Evolutionary conservation across 2,329 filamentous ascomycete genomes (phyloP).

Genomic region (Chrysoporthe austroafricana): DNA sequence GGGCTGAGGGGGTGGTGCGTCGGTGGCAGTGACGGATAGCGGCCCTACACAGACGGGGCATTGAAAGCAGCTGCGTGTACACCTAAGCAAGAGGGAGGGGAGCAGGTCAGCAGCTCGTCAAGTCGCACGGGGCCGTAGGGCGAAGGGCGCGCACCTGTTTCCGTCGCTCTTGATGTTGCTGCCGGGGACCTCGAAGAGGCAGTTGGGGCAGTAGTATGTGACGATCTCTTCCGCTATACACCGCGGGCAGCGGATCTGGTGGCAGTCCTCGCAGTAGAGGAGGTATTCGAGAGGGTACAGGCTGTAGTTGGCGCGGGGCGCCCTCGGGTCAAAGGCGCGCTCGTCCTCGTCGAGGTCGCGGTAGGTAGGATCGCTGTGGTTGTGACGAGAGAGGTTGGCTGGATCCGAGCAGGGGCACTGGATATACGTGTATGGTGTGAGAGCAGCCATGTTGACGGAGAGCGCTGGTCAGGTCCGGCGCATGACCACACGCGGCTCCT

Average conservation of each 20-base stretch:
- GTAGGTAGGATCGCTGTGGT: constrained; percentile 34
- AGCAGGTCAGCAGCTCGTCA: constrained; percentile 7
- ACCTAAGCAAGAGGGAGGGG: constrained; percentile 55
- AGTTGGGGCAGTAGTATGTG: constrained; percentile 93
- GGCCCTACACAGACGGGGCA: constrained; percentile 88
- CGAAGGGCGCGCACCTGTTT: constrained; percentile 68
- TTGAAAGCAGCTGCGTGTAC: constrained; percentile 92
- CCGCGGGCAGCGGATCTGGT: constrained; percentile 90
- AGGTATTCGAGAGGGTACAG: constrained; percentile 92
- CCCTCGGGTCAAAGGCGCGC: constrained; percentile 82
- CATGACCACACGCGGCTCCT: neutral
- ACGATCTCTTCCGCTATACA: constrained; percentile 94
- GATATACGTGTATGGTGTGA: constrained; percentile 67
- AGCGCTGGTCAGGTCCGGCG: neutral
- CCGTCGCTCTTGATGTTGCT: constrained; percentile 91
- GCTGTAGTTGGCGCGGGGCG: constrained; percentile 84
- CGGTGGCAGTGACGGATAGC: constrained; percentile 73
- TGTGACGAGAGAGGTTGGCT: constrained; percentile 37
- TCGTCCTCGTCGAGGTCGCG: constrained; percentile 68
- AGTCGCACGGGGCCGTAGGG: too few species aligned
- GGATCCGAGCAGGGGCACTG: constrained; percentile 67
- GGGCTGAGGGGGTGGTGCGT: constrained; percentile 54
- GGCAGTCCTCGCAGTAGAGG: constrained; percentile 96
- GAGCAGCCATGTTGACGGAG: constrained; percentile 48
- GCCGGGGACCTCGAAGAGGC: constrained; percentile 93